Evolutionary conservation across 192 early-diverging fungal species (phyloP), one percentile per base, ranked within the genome.

Genomic region (Coemansia umbellata): DNA sequence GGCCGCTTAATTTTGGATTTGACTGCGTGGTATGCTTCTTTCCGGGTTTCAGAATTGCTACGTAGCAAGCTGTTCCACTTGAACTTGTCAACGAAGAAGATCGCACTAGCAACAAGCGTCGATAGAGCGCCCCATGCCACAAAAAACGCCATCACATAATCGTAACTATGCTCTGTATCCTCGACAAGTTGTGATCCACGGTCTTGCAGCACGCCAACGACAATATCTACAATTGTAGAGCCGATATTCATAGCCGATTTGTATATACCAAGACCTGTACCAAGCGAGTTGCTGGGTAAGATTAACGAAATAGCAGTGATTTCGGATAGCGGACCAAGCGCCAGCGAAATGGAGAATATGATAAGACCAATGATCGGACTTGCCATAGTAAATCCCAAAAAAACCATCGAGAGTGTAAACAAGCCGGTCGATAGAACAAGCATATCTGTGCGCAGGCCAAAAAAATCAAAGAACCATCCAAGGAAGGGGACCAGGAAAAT

Each of bases 401-500:
- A 59, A 24, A 53, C 19, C 47, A 80, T 66, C 21, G 65, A 63
- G 14, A 66, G 6, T 3, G 66, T 68, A 35, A 80, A 77, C 21
- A 49, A 13, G n/a, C 41, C 41, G 4, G 65, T 53, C 3, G 74
- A 60, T 15, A 69, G 15, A 14, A 80, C 40, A 28, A 77, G 55
- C 58, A 68, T 65, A 14, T 66, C 64, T 0, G 82, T 81, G 32
- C 88, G 78, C 49, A 80, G 66, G 6, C 88, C 88, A 50, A 65
- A 75, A 44, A 75, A 61, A 64, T 91, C 86, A 35, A 91, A 75
- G 53, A 84, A 83, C 37, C 81, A 58, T 7, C 88, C 88, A 18
- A 91, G 59, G 54, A 87, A 82, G 3, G 88, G 88, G 47, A 85
- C 84, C 47, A 85, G 37, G 27, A 85, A 60, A 7, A 87, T 77